phyloP scores from a whole-genome alignment of 331 rosid species.

The Quercus tomentella region DNA sequence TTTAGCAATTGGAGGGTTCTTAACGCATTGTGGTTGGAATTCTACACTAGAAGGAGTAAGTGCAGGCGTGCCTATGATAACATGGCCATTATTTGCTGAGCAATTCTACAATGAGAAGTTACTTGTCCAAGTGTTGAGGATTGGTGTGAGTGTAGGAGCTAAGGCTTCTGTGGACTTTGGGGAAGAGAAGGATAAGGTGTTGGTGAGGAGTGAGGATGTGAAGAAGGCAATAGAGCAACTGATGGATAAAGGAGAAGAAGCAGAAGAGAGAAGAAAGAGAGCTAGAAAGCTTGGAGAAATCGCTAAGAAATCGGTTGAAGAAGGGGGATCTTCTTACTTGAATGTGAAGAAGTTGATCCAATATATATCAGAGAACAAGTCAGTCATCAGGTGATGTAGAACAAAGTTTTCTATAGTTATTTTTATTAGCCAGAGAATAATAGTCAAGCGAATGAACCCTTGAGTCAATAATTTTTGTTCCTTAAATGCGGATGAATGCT shows the following conservation, averaged over 20 bases:
- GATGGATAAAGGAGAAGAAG: constrained; percentile 20
- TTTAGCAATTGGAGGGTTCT: constrained; percentile 36
- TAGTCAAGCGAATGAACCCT: too few species aligned
- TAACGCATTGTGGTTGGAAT: constrained; percentile 55
- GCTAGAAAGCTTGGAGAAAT: not conserved
- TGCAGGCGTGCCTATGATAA: constrained; percentile 44
- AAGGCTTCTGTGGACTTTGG: constrained; percentile 19
- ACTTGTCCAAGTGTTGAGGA: constrained; percentile 24
- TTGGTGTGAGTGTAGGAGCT: constrained; percentile 43
- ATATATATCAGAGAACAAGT: not conserved
- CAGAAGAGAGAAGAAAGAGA: constrained; percentile 24
- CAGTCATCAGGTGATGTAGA: not conserved
- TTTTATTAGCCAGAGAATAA: too few species aligned
- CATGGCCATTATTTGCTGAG: constrained; percentile 50
- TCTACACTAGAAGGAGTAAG: constrained; percentile 41
- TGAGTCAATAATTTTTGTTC: too few species aligned
- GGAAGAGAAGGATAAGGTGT: constrained; percentile 17
- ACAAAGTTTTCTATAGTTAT: too few species aligned
- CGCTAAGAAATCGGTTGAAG: constrained; percentile 25
- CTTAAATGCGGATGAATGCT: too few species aligned
- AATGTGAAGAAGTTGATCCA: constrained; percentile 19
- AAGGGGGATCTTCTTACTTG: constrained; percentile 28
- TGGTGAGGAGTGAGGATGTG: constrained; percentile 21
- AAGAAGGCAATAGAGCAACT: constrained; percentile 20
- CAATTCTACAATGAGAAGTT: constrained; percentile 39